These are phyloP conservation scores for Larix kaempferi DNA, from an alignment of 75 land plant genomes.

Conservation along the genomic window DNA sequence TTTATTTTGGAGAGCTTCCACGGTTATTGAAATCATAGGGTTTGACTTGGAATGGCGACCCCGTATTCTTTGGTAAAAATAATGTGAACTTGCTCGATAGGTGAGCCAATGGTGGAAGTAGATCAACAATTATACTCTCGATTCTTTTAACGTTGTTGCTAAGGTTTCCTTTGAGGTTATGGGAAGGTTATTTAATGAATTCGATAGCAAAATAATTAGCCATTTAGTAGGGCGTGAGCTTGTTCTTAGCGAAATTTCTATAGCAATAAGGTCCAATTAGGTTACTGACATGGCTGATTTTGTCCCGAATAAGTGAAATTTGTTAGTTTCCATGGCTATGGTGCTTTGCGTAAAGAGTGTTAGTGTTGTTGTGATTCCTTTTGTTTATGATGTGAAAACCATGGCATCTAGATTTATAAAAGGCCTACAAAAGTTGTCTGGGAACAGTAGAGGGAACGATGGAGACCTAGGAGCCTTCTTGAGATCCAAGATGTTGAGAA, in stretches of 20 bases:
- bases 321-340: slow-evolving; percentile 69
- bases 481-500: slow-evolving; percentile 67
- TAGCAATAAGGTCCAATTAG: slow-evolving; percentile 91
- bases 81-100: slow-evolving; percentile 66
- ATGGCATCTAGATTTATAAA: slow-evolving; percentile 85
- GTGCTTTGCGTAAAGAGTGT: slow-evolving; percentile 85
- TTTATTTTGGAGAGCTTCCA: too few species aligned
- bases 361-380: slow-evolving; percentile 67
- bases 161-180: slow-evolving; percentile 82
- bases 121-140: slow-evolving; percentile 71
- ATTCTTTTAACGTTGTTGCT: slow-evolving; percentile 71
- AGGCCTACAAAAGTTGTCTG: slow-evolving; percentile 59
- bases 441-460: slow-evolving; percentile 22
- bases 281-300: slow-evolving; percentile 64
- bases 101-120: slow-evolving; percentile 83
- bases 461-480: slow-evolving; percentile 14
- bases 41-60: slow-evolving; percentile 40
- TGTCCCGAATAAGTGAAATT: slow-evolving; percentile 76
- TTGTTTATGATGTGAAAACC: slow-evolving; percentile 80
- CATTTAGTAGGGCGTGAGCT: slow-evolving; percentile 90
- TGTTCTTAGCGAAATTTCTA: slow-evolving; percentile 77
- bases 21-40: too few species aligned
- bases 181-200: slow-evolving; percentile 85
- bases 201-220: slow-evolving; percentile 87
- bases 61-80: slow-evolving; percentile 74